These are phyloP conservation scores for Stereum hirsutum DNA, from an alignment of 1,284 basidiomycete species.

Conservation along the genomic window DNA sequence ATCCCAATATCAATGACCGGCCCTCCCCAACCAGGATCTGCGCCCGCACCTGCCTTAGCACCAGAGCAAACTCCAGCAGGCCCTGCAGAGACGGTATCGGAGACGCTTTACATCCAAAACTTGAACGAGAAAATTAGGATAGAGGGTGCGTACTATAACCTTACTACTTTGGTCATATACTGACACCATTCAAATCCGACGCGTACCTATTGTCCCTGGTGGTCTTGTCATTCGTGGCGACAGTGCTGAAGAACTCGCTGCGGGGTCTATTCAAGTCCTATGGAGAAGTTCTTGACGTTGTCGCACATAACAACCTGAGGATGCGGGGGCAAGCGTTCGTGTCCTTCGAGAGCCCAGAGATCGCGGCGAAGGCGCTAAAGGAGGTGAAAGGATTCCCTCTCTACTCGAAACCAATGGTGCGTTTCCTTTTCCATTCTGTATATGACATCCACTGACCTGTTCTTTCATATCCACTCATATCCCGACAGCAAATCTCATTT, in stretches of 20 bases:
- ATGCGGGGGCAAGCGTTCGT: conserved; percentile 99
- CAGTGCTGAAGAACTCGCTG: conserved; percentile 85
- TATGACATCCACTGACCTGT: neutral
- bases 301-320: conserved; percentile 86
- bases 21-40: no score
- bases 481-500: conserved; percentile 82
- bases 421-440: conserved; percentile 14
- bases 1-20: no score
- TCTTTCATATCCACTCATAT: neutral
- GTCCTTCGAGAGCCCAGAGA: conserved; percentile 75
- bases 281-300: conserved; percentile 85
- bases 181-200: no score
- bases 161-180: no score
- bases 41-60: no score
- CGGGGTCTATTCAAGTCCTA: conserved; percentile 89
- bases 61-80: no score
- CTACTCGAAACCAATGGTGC: conserved; percentile 93
- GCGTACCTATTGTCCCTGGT: no score
- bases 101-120: conserved; percentile 96
- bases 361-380: conserved; percentile 81
- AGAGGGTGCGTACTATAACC: conserved; percentile 51
- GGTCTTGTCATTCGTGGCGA: neutral
- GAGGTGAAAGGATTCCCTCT: conserved; percentile 93
- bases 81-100: conserved; percentile 51
- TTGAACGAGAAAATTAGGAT: conserved; percentile 95